These are phyloP conservation scores for Adansonia digitata DNA, from an alignment of 345 rosid species.

Conservation along the genomic window DNA sequence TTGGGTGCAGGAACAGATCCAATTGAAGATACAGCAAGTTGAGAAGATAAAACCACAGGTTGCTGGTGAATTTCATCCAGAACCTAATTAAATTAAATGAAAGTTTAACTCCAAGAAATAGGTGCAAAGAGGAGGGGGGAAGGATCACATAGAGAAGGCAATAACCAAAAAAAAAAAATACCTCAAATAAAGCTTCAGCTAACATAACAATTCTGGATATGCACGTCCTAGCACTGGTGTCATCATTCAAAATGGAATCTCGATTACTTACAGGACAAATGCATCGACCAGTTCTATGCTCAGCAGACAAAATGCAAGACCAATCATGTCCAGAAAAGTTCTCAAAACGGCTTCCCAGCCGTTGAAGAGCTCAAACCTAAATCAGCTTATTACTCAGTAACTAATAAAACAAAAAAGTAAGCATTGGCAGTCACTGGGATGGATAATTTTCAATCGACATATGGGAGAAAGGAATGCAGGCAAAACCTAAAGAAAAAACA, in stretches of 20 bases:
- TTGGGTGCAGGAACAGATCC: slow-evolving; percentile 96
- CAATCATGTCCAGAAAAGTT: slow-evolving; percentile 83
- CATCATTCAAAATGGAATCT: slow-evolving; percentile 53
- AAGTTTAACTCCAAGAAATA: slow-evolving; percentile 27
- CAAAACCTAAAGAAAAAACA: slow-evolving; percentile 6
- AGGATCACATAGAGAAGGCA: background rate
- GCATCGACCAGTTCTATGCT: slow-evolving; percentile 75
- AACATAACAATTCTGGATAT: slow-evolving; percentile 95
- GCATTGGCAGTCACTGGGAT: background rate
- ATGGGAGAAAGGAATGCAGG: slow-evolving; percentile 5
- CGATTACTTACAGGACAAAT: slow-evolving; percentile 61
- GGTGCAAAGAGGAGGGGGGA: background rate
- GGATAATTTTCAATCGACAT: background rate
- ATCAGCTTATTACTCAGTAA: slow-evolving; percentile 9
- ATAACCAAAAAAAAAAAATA: slow-evolving; percentile 18
- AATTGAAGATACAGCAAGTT: slow-evolving; percentile 75
- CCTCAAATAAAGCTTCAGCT: slow-evolving; percentile 99
- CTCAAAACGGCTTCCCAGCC: slow-evolving; percentile 88
- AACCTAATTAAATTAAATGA: slow-evolving; percentile 53
- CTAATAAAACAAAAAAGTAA: background rate
- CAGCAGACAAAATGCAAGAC: slow-evolving; percentile 83
- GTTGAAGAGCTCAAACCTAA: slow-evolving; percentile 93
- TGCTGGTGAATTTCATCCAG: slow-evolving; percentile 99
- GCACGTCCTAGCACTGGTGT: slow-evolving; percentile 84
- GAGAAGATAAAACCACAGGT: slow-evolving; percentile 87